Evolutionary conservation across 768 basidiomycete species (phyloP).

Genomic region (Lepiota subincarnata): DNA sequence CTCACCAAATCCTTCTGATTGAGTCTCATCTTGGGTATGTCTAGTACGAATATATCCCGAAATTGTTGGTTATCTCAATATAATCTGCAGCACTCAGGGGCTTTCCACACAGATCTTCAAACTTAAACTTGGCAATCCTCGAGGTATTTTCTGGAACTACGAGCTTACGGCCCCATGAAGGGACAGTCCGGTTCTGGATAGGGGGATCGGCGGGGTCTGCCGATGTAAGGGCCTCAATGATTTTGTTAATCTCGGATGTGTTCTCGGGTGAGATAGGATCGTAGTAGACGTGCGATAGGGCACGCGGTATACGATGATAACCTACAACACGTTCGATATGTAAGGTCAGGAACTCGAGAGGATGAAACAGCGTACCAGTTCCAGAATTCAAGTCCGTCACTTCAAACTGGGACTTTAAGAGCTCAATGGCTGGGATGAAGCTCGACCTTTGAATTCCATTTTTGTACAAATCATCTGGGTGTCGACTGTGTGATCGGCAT

Average conservation of each 20-base stretch:
- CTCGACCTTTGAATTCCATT: slow-evolving; percentile 96
- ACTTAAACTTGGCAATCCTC: slow-evolving; percentile 80
- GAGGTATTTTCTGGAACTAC: slow-evolving; percentile 75
- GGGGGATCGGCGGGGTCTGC: slow-evolving; percentile 51
- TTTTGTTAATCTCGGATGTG: slow-evolving; percentile 67
- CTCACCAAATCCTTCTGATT: slow-evolving; percentile 80
- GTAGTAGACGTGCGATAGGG: slow-evolving; percentile 92
- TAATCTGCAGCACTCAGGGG: slow-evolving; percentile 96
- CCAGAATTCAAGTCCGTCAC: slow-evolving; percentile 95
- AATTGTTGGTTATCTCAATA: slow-evolving; percentile 85
- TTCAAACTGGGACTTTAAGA: slow-evolving; percentile 82
- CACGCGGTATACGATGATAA: slow-evolving; percentile 90
- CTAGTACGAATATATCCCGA: slow-evolving; percentile 85
- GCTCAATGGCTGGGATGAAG: slow-evolving; percentile 91
- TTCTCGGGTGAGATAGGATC: slow-evolving; percentile 70
- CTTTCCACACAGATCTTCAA: slow-evolving; percentile 81
- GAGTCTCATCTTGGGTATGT: slow-evolving; percentile 86
- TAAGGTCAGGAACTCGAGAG: neutral
- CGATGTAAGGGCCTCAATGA: slow-evolving; percentile 71
- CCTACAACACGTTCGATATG: slow-evolving; percentile 41
- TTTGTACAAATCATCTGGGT: slow-evolving; percentile 96
- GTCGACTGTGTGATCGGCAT: slow-evolving; percentile 59
- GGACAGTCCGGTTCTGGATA: slow-evolving; percentile 59
- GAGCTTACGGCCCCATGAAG: slow-evolving; percentile 89
- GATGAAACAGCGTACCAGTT: slow-evolving; percentile 55